Base-by-base conservation (phyloP, 1,284 basidiomycete genomes). In the Earliella scabrosa region DNA sequence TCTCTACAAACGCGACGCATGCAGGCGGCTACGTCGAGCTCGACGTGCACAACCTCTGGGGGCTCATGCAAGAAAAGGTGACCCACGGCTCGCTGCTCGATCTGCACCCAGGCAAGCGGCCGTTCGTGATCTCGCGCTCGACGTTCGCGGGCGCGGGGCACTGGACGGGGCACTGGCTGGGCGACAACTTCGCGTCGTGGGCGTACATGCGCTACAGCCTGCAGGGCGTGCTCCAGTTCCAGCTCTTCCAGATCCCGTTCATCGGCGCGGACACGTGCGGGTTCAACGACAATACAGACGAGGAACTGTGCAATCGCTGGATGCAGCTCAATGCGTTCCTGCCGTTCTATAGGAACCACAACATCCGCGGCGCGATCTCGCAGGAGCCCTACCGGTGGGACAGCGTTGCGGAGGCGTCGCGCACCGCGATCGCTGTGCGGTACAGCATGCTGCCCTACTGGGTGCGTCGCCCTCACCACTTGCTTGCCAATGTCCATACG, bases 261-360 rank as follows among this genome's bases (percentile, higher is more conserved):
- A 88, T 91, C 21, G 90, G 91, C n/a, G 86, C 89, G 34, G 61
- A 63, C 61, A 54, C 61, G 48, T 63, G 86, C 67, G 86, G 84
- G 11, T 87, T 87, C 73, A 75, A 79, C 56, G 82, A 77, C 0
- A 92, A 93, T 69, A 86, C 61, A 45, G 58, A 76, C 63, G 92
- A 94, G 69, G 88, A 92, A 67, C 78, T 94, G 13, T 91, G 90
- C 69, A 88, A 86, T 56, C 81, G 92, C 18, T 93, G 92, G 92
- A 90, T 90, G 86, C 83, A 87, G 65, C 77, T 93, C 10, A 78
- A 86, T 2, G 90, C 90, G 0, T 90, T 91, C 66, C 78, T 79
- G 16, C 88, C 88, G 9, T 89, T 90, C 71, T 89, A 83, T 63
- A 76, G 87, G 39, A 89, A 90, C 63, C 88, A 90, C 66, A 90